Evolutionary conservation across 225 moss, liverwort and hornwort genomes (phyloP), one percentile per base, ranked within the genome.

Genomic region (Antitrichia curtipendula): DNA sequence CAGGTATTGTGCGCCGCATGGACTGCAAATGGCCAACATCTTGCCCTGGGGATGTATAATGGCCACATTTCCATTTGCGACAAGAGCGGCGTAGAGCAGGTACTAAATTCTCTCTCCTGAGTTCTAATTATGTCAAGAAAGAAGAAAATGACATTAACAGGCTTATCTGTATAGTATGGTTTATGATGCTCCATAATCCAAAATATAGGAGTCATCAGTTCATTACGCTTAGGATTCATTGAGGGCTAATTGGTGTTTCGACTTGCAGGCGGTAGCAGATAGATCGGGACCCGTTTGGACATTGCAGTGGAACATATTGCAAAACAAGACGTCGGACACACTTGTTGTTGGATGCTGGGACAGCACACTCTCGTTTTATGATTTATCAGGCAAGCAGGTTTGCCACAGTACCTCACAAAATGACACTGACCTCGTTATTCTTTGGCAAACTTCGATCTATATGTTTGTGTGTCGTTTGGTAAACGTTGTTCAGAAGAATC

Each of bases 371-470:
- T 99, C 98, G 71, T 97, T 97, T 88, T 99, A 99, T 89, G 96
- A 99, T 91, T 90, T 94, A 92, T 93, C 94, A 95, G 98, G 98
- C 95, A 99, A 99, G 97, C 97, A 99, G 98, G 98, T 99, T 96
- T 94, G 98, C 90, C 91, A 85, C 95, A 89, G 22, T 87, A 91
- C 88, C 91, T 86, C 79, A 75, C 43, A 79, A 72, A 85, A 70
- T 89, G 54, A 53, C 50, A 38, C 59, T 27, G 58, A 82, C 59
- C 50, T 86, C 56, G 16, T 23, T 50, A 29, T 29, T 43, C 49
- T 49, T 43, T 53, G n/a, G 52, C 22, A 32, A 74, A 64, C 29
- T 50, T 57, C 18, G 45, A 80, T 66, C 57, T 63, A 11, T 38
- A 50, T 66, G 31, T 65, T 82, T 31, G 68, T 75, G 36, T 21